phyloP scores from a whole-genome alignment of 176 grass and related monocot species.

The Raddia guianensis region DNA sequence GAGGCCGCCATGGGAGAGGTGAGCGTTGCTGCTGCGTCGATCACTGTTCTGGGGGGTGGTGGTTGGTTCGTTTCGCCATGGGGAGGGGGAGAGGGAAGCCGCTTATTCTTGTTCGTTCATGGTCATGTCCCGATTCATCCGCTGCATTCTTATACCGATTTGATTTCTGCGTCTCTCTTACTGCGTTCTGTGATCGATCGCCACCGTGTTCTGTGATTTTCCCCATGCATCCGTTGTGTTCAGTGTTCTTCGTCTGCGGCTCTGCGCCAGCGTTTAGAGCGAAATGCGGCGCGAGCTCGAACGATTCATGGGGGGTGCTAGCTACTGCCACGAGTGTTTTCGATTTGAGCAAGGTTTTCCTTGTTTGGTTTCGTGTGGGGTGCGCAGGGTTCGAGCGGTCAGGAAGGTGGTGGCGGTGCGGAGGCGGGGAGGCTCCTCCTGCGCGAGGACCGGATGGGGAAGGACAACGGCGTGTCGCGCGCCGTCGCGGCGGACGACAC shows the following conservation, averaged over 20 bases:
- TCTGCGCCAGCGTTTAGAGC: background rate
- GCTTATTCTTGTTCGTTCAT: no score
- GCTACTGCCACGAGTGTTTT: background rate
- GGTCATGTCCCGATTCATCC: no score
- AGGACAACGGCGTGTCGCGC: conserved; percentile 33
- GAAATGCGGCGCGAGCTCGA: background rate
- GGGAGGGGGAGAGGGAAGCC: no score
- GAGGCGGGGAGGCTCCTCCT: conserved; percentile 4
- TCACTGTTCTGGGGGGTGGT: background rate
- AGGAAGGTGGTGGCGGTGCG: conserved; percentile 8
- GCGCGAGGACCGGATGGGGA: background rate
- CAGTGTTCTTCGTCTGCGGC: background rate
- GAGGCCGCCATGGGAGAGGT: conserved; percentile 39
- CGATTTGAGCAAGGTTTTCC: background rate
- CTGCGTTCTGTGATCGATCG: background rate
- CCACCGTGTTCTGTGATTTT: no score
- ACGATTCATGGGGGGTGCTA: background rate
- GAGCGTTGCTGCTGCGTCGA: conserved; percentile 8
- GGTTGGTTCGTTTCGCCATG: background rate
- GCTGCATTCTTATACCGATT: no score
- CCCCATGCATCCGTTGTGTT: no score
- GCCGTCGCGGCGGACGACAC: conserved; percentile 48
- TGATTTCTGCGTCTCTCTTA: no score
- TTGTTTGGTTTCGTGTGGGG: background rate
- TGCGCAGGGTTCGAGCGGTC: conserved; percentile 35